Conservation (phyloP, 495 filamentous ascomycete genomes). For the Cenococcum geophilum region DNA sequence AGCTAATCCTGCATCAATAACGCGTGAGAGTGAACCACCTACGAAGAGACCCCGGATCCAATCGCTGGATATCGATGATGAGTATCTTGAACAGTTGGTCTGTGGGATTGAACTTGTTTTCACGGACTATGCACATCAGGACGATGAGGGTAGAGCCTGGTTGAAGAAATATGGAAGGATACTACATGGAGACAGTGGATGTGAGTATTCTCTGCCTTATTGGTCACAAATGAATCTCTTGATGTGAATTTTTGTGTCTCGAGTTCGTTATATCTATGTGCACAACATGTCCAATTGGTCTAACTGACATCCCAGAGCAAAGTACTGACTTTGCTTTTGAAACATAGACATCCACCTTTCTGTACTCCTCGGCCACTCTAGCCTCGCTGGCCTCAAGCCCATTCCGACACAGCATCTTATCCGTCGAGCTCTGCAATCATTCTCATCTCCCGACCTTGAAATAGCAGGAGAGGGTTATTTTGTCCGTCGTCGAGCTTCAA, state of each 20-base stretch:
- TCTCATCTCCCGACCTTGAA: conserved; percentile 2
- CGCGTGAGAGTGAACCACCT: background rate
- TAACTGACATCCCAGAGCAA: background rate
- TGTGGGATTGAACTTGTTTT: conserved; percentile 38
- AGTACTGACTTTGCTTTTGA: background rate
- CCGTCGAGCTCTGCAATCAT: conserved; percentile 23
- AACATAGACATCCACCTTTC: conserved; percentile 40
- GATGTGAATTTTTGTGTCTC: too few relatives aligned
- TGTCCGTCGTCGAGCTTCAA: conserved; percentile 24
- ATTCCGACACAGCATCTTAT: conserved; percentile 33
- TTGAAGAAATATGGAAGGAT: conserved; percentile 30
- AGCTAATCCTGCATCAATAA: background rate
- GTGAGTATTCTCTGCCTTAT: conserved; percentile 21
- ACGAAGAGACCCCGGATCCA: background rate
- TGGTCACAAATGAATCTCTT: background rate
- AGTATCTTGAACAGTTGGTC: conserved; percentile 27
- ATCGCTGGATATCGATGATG: conserved; percentile 3
- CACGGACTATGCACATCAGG: conserved; percentile 33
- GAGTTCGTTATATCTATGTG: too few relatives aligned
- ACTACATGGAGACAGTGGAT: conserved; percentile 35
- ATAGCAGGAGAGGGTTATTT: conserved; percentile 35
- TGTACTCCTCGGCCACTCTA: conserved; percentile 34
- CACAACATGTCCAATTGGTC: background rate
- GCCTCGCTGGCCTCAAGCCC: conserved; percentile 34
- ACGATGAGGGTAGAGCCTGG: conserved; percentile 32